Conservation (phyloP, 2,329 filamentous ascomycete genomes). For the Penicillium sp. region DNA sequence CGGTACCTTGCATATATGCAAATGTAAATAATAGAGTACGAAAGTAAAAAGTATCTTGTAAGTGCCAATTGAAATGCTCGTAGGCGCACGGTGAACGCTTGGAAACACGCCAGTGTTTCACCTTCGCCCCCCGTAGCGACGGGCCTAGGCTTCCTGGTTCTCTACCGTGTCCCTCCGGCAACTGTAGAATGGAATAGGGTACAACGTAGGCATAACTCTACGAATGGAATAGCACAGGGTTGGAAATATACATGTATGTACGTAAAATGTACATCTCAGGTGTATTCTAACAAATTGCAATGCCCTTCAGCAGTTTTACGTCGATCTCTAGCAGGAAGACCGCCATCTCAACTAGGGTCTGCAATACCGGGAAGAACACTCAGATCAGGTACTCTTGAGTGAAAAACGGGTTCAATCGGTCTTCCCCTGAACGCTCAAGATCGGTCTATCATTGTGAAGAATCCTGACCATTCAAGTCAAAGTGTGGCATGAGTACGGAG, state of each 20-base stretch:
- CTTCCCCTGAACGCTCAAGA: constrained; percentile 1
- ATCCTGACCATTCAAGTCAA: neutral
- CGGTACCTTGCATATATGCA: constrained; percentile 7
- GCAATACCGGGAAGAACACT: constrained; percentile 1
- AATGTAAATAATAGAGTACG: constrained; percentile 1
- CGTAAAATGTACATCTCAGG: neutral
- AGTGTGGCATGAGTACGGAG: neutral
- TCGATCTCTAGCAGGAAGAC: neutral
- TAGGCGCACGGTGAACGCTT: constrained; percentile 9
- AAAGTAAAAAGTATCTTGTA: neutral
- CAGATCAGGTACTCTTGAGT: neutral
- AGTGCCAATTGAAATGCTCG: neutral
- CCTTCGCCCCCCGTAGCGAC: neutral
- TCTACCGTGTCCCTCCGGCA: constrained; percentile 24
- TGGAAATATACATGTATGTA: neutral
- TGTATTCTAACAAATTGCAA: neutral
- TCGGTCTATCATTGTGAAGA: neutral
- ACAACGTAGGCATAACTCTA: neutral
- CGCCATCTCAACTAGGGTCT: neutral
- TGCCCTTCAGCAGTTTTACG: neutral
- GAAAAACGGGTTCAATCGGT: neutral
- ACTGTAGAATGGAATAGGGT: constrained; percentile 9
- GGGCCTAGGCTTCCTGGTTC: constrained; percentile 2
- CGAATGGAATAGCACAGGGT: constrained; percentile 3
- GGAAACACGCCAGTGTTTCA: constrained; percentile 30